Percentiles rank a stretch among this genome's conserved stretches.
Evolutionary conservation across 306 rosid species (phyloP).

Genomic region (Quercus agrifolia): DNA sequence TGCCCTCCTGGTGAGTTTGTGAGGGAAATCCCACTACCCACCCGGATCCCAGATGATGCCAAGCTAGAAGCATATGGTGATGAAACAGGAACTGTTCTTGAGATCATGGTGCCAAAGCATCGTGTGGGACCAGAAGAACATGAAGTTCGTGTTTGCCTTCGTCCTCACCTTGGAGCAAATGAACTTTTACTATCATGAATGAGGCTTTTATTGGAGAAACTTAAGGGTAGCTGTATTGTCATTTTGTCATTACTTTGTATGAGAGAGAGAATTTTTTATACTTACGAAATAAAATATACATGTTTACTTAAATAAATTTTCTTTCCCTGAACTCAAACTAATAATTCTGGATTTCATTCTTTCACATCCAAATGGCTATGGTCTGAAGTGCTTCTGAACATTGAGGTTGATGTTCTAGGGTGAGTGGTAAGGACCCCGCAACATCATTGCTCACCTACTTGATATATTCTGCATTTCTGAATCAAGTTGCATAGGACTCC

Average conservation of each 20-base stretch:
- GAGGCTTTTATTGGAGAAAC: neutral
- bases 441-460: neutral
- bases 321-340: neutral
- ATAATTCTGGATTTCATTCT: neutral
- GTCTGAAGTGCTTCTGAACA: conserved; percentile 1
- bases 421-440: conserved; percentile 1
- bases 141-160: conserved; percentile 42
- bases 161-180: conserved; percentile 32
- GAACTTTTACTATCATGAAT: conserved; percentile 27
- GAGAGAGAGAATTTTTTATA: neutral
- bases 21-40: conserved; percentile 34
- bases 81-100: conserved; percentile 29
- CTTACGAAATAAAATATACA: neutral
- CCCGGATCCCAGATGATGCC: conserved; percentile 42
- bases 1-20: conserved; percentile 43
- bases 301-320: neutral
- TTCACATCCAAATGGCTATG: neutral
- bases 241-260: neutral
- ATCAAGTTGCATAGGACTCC: neutral
- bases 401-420: conserved; percentile 9
- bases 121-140: conserved; percentile 38
- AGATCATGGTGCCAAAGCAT: conserved; percentile 39
- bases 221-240: neutral
- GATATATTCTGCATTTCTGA: neutral
- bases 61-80: conserved; percentile 36